phyloP scores from a whole-genome alignment of 768 basidiomycete genomes.

The Lentinula lateritia region DNA sequence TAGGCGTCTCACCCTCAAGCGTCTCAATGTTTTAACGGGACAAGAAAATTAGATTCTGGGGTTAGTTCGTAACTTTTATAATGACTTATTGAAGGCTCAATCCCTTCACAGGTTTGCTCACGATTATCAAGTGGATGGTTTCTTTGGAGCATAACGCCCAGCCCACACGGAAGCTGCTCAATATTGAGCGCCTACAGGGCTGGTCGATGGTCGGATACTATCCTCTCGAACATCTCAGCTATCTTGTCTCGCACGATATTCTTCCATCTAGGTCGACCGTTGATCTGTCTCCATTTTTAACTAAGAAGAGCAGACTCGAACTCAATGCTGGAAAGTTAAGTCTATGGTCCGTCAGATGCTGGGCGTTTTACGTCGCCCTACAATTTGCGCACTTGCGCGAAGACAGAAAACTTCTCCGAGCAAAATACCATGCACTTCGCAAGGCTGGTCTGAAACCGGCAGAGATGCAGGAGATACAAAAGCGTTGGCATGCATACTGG shows the following conservation, averaged over 20 bases:
- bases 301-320: constrained; percentile 35
- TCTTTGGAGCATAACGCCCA: constrained; percentile 67
- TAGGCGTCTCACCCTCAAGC: neutral
- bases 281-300: constrained; percentile 33
- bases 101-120: constrained; percentile 52
- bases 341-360: constrained; percentile 75
- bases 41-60: constrained; percentile 51
- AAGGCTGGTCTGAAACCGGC: constrained; percentile 39
- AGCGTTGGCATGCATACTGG: constrained; percentile 64
- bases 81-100: neutral
- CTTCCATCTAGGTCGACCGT: constrained; percentile 44
- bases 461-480: constrained; percentile 51
- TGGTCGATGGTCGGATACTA: constrained; percentile 78
- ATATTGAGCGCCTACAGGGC: constrained; percentile 75
- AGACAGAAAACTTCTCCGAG: constrained; percentile 54
- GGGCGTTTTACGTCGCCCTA: constrained; percentile 74
- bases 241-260: constrained; percentile 55
- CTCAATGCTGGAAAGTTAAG: constrained; percentile 39
- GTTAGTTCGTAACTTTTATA: constrained; percentile 32
- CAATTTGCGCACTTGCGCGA: constrained; percentile 71
- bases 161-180: constrained; percentile 64
- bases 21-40: neutral
- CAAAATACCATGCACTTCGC: constrained; percentile 48
- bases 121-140: constrained; percentile 77
- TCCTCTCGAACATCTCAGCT: constrained; percentile 73